phyloP scores from a whole-genome alignment of 139 green algal species.

The Desmodesmus armatus region DNA sequence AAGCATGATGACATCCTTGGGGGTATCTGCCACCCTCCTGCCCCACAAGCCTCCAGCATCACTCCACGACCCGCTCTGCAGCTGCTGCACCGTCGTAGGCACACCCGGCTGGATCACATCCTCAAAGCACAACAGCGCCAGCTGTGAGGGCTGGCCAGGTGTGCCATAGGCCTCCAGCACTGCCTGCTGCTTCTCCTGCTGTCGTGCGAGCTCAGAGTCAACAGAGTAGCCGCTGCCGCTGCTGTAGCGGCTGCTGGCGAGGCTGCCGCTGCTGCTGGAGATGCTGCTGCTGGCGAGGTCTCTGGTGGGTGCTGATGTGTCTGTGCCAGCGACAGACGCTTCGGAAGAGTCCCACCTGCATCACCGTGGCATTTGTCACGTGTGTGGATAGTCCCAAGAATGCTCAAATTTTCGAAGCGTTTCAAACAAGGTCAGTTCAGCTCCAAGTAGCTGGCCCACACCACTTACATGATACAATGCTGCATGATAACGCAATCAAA shows the following conservation, averaged over 20 bases:
- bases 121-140: conserved; percentile 75
- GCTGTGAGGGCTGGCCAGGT: not conserved
- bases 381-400: too few relatives aligned
- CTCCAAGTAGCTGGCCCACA: too few relatives aligned
- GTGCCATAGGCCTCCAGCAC: not conserved
- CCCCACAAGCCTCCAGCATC: not conserved
- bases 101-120: conserved; percentile 73
- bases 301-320: not conserved
- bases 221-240: conserved; percentile 18
- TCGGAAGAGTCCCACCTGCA: too few relatives aligned
- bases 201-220: too few relatives aligned
- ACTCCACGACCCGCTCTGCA: conserved; percentile 64
- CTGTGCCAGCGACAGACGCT: too few relatives aligned
- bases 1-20: conserved; percentile 69
- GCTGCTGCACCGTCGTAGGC: conserved; percentile 59
- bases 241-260: not conserved
- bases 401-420: too few relatives aligned
- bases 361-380: too few relatives aligned
- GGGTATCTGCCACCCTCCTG: conserved; percentile 1
- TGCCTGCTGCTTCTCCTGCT: not conserved
- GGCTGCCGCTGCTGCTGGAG: conserved; percentile 22
- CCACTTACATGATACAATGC: too few relatives aligned
- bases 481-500: too few relatives aligned
- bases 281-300: conserved; percentile 4
- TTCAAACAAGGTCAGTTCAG: too few relatives aligned